Evolutionary conservation across 768 basidiomycete species (phyloP).

Genomic region (Termitomyces eurrhizus): DNA sequence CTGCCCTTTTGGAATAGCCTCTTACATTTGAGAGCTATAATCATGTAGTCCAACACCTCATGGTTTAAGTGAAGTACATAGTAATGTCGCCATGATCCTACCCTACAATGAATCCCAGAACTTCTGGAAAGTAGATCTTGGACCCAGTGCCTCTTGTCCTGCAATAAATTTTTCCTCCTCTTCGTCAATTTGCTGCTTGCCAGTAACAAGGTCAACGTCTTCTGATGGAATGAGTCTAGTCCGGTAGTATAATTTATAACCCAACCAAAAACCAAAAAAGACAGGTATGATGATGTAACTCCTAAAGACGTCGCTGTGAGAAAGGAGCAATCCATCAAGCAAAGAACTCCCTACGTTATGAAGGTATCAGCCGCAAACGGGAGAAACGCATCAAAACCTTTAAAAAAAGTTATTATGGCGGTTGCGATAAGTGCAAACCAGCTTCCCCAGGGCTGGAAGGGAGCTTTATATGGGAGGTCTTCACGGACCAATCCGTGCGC

Average conservation of each 20-base stretch:
- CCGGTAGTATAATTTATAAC: constrained; percentile 35
- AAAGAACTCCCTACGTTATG: constrained; percentile 43
- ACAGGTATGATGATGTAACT: constrained; percentile 41
- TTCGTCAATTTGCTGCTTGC: constrained; percentile 56
- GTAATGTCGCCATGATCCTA: neutral
- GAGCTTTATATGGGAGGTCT: constrained; percentile 47
- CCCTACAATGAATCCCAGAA: constrained; percentile 38
- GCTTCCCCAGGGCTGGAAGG: constrained; percentile 60
- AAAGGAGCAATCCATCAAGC: neutral
- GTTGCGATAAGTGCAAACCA: constrained; percentile 56
- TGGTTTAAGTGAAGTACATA: neutral
- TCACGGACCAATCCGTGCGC: constrained; percentile 39
- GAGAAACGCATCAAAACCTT: constrained; percentile 49
- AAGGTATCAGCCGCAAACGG: constrained; percentile 54
- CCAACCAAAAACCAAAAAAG: constrained; percentile 36
- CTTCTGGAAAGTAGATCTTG: constrained; percentile 22
- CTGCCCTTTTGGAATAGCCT: no score
- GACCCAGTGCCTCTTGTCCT: constrained; percentile 38
- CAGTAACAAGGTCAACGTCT: constrained; percentile 58
- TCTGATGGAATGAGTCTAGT: constrained; percentile 37
- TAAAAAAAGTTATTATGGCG: constrained; percentile 52
- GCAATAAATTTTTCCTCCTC: constrained; percentile 52
- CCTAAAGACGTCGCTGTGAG: constrained; percentile 26
- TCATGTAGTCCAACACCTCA: neutral
- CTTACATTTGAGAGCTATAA: neutral